phyloP scores from a whole-genome alignment of 2,329 filamentous ascomycete species.

The Fusarium odoratissimum region DNA sequence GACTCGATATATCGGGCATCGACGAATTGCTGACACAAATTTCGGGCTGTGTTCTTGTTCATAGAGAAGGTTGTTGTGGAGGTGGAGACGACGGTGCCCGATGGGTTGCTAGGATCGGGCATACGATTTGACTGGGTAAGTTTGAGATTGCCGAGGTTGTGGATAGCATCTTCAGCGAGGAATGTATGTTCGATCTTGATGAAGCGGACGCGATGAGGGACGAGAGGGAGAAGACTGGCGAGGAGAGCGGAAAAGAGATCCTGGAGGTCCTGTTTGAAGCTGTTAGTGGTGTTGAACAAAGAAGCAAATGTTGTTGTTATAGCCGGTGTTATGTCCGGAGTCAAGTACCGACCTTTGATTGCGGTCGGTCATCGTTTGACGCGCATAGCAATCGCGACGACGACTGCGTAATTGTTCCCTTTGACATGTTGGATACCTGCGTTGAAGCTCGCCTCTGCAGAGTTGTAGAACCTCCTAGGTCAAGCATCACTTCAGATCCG shows the following conservation, averaged over 20 bases:
- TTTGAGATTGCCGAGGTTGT: constrained; percentile 94
- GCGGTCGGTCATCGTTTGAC: constrained; percentile 96
- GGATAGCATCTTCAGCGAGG: constrained; percentile 95
- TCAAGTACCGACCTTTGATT: constrained; percentile 78
- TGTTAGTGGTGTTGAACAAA: constrained; percentile 5
- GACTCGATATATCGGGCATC: constrained; percentile 95
- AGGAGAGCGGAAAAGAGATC: constrained; percentile 96
- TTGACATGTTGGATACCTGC: constrained; percentile 22
- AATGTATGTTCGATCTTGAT: constrained; percentile 93
- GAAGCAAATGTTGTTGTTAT: background rate
- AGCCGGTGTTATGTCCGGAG: constrained; percentile 5
- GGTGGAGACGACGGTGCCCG: constrained; percentile 94
- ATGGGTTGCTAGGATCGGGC: constrained; percentile 96
- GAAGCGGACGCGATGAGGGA: constrained; percentile 88
- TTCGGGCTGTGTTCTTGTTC: constrained; percentile 97
- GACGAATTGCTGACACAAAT: constrained; percentile 92
- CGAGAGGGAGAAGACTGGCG: constrained; percentile 87
- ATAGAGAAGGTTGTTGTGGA: constrained; percentile 99
- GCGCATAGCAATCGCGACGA: constrained; percentile 95
- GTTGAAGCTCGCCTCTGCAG: constrained; percentile 19
- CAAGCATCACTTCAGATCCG: constrained; percentile 11
- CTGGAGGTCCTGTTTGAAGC: constrained; percentile 81
- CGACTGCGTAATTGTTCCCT: constrained; percentile 69
- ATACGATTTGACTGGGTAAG: constrained; percentile 99
- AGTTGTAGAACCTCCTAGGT: constrained; percentile 3